Base-by-base conservation (phyloP, 2,329 filamentous ascomycete genomes). In the Sclerotinia borealis region DNA sequence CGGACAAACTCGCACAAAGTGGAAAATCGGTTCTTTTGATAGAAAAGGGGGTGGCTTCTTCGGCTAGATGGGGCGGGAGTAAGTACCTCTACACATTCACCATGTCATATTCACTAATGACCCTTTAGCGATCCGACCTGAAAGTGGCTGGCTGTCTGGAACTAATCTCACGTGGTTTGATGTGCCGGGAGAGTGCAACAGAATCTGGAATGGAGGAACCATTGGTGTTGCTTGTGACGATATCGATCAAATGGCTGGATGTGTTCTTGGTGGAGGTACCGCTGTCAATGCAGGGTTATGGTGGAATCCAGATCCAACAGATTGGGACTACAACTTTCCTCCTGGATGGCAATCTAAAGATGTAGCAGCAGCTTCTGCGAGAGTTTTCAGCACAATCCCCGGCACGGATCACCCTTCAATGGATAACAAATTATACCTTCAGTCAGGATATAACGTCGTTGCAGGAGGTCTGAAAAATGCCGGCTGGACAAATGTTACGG, bases 311-410 rank as follows among this genome's bases (percentile, higher is more conserved):
- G 83, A 86, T 65, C 79, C 82, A 6, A 73, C 77, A 9, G 89
- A 92, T 72, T 92, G 88, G 79, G 86, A 92, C 72, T 80, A 83
- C 72, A 88, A 89, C 73, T 92, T 90, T 77, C 89, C 89, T 0
- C 67, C 77, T 1, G 89, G 88, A 36, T 92, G 89, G 89, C 86
- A 88, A 74, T 80, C 84, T 22, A 72, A 76, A 7, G 87, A 91
- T 68, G 82, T 91, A 72, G 76, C 77, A 65, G 72, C 77, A 29
- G 83, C 88, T 1, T 83, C 86, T 7, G 76, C 82, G 34, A 81
- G 84, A 48, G 84, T 88, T 8, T 92, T 91, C 73, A 77, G 79
- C 41, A 82, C 87, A n/a, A 91, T 91, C 66, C 87, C 87, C 0
- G 88, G 88, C 37, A 91, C 87, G 0, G 83, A 83, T 51, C 77